These are phyloP conservation scores for Crithidia acanthocephali DNA, from an alignment of 208 protist species.

Conservation along the genomic window DNA sequence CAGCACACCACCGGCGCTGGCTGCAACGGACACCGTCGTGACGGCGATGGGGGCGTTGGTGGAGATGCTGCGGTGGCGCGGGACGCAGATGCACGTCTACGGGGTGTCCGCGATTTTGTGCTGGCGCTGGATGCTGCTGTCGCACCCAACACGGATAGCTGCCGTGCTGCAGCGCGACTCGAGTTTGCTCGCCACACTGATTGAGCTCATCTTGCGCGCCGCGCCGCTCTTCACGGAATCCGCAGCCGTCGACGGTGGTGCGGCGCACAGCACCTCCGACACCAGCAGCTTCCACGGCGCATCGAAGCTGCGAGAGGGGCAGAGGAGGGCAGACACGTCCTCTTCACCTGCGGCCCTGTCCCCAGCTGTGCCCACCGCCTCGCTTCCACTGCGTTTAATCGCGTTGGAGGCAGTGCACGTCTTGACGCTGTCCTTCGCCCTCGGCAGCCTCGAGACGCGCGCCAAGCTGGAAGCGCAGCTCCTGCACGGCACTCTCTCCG, in stretches of 20 bases:
- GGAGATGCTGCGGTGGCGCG: slow-evolving; percentile 35
- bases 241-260: not conserved
- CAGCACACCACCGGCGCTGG: not conserved
- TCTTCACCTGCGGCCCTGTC: not conserved
- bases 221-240: not conserved
- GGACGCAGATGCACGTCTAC: slow-evolving; percentile 33
- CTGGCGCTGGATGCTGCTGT: slow-evolving; percentile 66
- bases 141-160: slow-evolving; percentile 24
- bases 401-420: slow-evolving; percentile 29
- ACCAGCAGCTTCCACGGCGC: not conserved
- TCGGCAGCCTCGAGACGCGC: slow-evolving; percentile 45
- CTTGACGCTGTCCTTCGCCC: slow-evolving; percentile 22
- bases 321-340: not conserved
- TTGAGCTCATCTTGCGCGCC: slow-evolving; percentile 41
- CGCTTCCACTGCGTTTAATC: slow-evolving; percentile 19
- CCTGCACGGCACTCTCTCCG: slow-evolving; percentile 29
- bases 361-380: not conserved
- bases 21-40: not conserved
- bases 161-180: slow-evolving; percentile 26
- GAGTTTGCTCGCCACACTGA: slow-evolving; percentile 29
- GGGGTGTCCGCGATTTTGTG: slow-evolving; percentile 42
- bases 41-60: slow-evolving; percentile 18
- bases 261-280: not conserved
- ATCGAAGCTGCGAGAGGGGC: not conserved
- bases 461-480: slow-evolving; percentile 26